Evolutionary conservation across 257 asterid genomes (phyloP), one percentile per base, ranked within the genome.

Genomic region (Salvia hispanica): DNA sequence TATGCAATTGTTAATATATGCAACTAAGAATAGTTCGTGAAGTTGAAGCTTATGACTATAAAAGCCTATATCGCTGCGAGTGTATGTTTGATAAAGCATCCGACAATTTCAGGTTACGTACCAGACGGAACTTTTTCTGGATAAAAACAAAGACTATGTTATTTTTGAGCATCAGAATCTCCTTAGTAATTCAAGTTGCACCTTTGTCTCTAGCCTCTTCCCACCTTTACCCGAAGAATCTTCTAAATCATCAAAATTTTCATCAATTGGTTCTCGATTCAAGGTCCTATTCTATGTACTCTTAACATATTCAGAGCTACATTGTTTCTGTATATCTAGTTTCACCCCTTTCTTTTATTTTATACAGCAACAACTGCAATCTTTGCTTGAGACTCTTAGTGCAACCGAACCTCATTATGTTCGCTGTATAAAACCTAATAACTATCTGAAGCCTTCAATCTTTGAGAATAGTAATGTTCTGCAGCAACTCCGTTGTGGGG

Each of bases 401-500:
- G 83, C 88, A 48, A 85, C 98, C 3, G 95, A 91, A 75, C 98
- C 98, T 28, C 98, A 88, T 70, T 91, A 91, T 16, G 68, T 89
- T 66, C 95, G 98, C 52, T 91, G 98, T 50, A 80, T 91, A 62
- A 91, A 91, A 71, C 98, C 98, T 74, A 91, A 91, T 76, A 91
- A 91, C 83, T 81, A 78, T 58, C 79, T 91, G 73, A 91, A 84
- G 83, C 98, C 98, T 72, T 74, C 74, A 33, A 85, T 91, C 46
- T 89, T 91, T 80, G 98, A 91, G 82, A 88, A 84, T 73, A 62
- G 82, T 69, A 91, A 87, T 81, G 91, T 86, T 45, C 86, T 85
- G 54, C 93, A 89, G 79, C 98, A 91, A 74, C 96, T 91, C 61
- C 90, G 98, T 40, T 89, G 98, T 79, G 98, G 98, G 86, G 98